phyloP scores from a whole-genome alignment of 2,329 filamentous ascomycete species.

The Westerdykella aurantiaca region DNA sequence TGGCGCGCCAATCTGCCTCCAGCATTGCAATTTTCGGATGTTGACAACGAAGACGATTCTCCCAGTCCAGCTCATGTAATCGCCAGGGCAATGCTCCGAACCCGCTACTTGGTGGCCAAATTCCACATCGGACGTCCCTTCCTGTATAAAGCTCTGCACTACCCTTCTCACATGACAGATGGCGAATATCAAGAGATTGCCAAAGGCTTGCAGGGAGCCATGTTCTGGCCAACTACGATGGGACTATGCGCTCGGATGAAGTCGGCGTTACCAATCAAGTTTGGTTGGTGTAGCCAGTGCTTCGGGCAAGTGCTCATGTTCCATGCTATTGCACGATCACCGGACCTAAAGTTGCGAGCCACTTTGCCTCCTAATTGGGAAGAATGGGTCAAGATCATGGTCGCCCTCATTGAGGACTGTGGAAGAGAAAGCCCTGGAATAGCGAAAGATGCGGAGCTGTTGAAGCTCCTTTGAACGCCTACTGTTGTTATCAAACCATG shows the following conservation, averaged over 20 bases:
- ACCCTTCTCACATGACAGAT: slow-evolving; percentile 23
- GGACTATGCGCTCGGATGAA: slow-evolving; percentile 34
- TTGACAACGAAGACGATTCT: slow-evolving; percentile 23
- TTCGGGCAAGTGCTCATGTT: slow-evolving; percentile 35
- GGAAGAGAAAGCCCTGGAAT: slow-evolving; percentile 30
- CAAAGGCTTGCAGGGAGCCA: slow-evolving; percentile 26
- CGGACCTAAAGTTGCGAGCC: slow-evolving; percentile 24
- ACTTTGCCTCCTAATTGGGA: slow-evolving; percentile 32
- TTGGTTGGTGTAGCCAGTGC: slow-evolving; percentile 36
- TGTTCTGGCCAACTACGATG: slow-evolving; percentile 36
- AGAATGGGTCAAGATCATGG: slow-evolving; percentile 34
- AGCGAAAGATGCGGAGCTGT: slow-evolving; percentile 31
- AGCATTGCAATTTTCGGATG: slow-evolving; percentile 43
- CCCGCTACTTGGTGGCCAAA: slow-evolving; percentile 35
- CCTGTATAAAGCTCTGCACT: slow-evolving; percentile 36
- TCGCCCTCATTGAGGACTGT: slow-evolving; percentile 30
- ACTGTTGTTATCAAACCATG: background rate
- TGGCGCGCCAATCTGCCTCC: slow-evolving; percentile 50
- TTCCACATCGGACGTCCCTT: slow-evolving; percentile 36
- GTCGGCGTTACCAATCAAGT: slow-evolving; percentile 32
- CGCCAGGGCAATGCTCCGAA: slow-evolving; percentile 35
- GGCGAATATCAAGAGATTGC: slow-evolving; percentile 28
- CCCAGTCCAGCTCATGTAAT: slow-evolving; percentile 34
- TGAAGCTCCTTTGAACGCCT: slow-evolving; percentile 22
- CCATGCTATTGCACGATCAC: slow-evolving; percentile 25